phyloP scores from a whole-genome alignment of 768 basidiomycete species.

The Boletus tomentosulus region DNA sequence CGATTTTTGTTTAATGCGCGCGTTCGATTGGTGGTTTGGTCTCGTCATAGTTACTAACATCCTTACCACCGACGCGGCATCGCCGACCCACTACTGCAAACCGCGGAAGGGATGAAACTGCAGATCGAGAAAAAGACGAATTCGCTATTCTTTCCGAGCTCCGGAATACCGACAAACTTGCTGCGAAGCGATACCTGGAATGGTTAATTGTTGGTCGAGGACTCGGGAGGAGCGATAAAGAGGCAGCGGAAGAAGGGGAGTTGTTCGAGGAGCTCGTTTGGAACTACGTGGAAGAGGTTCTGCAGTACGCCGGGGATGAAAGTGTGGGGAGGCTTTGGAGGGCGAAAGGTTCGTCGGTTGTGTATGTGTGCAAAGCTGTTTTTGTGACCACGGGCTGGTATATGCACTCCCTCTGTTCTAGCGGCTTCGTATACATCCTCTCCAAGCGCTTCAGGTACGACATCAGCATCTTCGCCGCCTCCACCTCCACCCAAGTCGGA shows the following conservation, averaged over 20 bases:
- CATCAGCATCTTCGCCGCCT: conserved; percentile 1
- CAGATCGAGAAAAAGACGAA: conserved; percentile 26
- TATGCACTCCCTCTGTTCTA: conserved; percentile 17
- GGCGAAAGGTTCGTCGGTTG: conserved; percentile 51
- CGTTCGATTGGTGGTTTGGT: not conserved
- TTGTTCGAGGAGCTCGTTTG: conserved; percentile 66
- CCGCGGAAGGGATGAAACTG: conserved; percentile 20
- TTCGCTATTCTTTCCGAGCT: conserved; percentile 28
- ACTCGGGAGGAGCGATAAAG: conserved; percentile 22
- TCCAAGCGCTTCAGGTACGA: conserved; percentile 3
- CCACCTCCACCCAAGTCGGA: conserved; percentile 10
- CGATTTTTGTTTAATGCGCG: not conserved
- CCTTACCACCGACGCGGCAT: conserved; percentile 13
- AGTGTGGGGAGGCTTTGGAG: conserved; percentile 59
- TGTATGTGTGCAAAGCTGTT: not conserved
- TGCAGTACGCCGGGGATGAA: conserved; percentile 45
- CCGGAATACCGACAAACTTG: conserved; percentile 27
- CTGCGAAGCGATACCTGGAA: conserved; percentile 73
- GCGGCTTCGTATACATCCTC: conserved; percentile 51
- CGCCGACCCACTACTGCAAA: conserved; percentile 18
- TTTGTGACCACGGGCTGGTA: not conserved
- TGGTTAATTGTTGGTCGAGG: conserved; percentile 71
- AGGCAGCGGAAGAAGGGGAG: conserved; percentile 20
- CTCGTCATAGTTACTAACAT: conserved; percentile 19
- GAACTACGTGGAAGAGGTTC: conserved; percentile 52